phyloP scores from a whole-genome alignment of 352 stramenopile genomes.

The Globisporangium uncinulatum region DNA sequence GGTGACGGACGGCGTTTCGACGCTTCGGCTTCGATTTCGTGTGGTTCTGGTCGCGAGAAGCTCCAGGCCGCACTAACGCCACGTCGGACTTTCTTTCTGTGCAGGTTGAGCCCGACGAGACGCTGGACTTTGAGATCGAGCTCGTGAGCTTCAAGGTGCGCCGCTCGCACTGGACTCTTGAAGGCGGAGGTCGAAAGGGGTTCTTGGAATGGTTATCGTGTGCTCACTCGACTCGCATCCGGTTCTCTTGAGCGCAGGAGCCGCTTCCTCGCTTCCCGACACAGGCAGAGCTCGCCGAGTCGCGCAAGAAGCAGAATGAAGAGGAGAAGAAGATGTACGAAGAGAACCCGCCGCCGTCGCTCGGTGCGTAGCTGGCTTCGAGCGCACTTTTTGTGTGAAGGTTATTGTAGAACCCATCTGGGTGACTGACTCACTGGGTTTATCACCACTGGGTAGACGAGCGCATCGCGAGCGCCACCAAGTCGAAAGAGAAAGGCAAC shows the following conservation, averaged over 20 bases:
- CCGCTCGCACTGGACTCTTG: too few relatives aligned
- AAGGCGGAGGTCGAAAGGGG: too few relatives aligned
- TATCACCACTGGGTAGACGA: conserved; percentile 36
- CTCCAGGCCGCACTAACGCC: background rate
- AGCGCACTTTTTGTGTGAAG: background rate
- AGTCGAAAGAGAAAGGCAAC: conserved; percentile 83
- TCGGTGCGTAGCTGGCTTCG: conserved; percentile 31
- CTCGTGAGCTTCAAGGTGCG: conserved; percentile 66
- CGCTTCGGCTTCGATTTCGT: too few relatives aligned
- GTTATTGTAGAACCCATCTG: too few relatives aligned
- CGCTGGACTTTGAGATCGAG: conserved; percentile 85
- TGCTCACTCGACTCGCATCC: too few relatives aligned
- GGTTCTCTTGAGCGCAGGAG: conserved; percentile 29
- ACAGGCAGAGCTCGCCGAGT: conserved; percentile 77
- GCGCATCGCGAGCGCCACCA: conserved; percentile 50
- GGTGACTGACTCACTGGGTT: too few relatives aligned
- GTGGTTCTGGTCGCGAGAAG: background rate
- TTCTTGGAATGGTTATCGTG: too few relatives aligned
- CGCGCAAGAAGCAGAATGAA: conserved; percentile 72
- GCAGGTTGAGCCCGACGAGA: conserved; percentile 77
- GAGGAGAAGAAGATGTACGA: conserved; percentile 84
- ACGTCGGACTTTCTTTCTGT: background rate
- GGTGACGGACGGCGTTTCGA: conserved; percentile 8
- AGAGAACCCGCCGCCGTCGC: conserved; percentile 73
- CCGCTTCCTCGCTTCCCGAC: conserved; percentile 75